Percentiles rank a stretch among this genome's conserved stretches.
Conservation (phyloP, 495 filamentous ascomycete species). For the Cryomyces antarcticus region DNA sequence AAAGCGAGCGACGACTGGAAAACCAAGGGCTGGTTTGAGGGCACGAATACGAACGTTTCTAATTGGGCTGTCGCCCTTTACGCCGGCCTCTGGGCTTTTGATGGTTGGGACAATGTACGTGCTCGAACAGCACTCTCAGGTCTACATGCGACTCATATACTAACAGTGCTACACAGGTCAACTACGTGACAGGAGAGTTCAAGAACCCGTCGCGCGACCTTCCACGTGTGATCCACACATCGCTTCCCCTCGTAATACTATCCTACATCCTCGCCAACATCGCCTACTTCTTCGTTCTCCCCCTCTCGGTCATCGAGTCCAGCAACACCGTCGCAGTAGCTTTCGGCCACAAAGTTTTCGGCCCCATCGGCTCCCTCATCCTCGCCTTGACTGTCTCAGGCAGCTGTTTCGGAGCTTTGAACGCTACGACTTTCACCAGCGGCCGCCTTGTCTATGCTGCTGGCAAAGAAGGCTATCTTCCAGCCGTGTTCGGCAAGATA, state of each 20-base stretch:
- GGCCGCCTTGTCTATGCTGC: slow-evolving; percentile 85
- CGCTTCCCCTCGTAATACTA: slow-evolving; percentile 83
- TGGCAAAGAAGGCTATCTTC: slow-evolving; percentile 88
- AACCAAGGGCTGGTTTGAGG: slow-evolving; percentile 68
- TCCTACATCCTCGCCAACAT: slow-evolving; percentile 82
- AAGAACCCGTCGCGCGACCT: slow-evolving; percentile 76
- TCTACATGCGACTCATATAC: background rate
- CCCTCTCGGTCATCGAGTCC: slow-evolving; percentile 53
- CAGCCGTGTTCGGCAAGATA: slow-evolving; percentile 60
- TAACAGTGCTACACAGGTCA: slow-evolving; percentile 36
- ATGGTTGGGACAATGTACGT: slow-evolving; percentile 95
- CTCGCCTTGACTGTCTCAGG: slow-evolving; percentile 78
- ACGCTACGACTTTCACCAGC: slow-evolving; percentile 85
- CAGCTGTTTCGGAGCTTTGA: slow-evolving; percentile 72
- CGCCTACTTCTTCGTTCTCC: slow-evolving; percentile 89
- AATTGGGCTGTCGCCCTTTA: slow-evolving; percentile 86
- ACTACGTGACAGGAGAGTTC: slow-evolving; percentile 94
- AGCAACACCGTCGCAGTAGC: slow-evolving; percentile 86
- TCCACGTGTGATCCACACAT: slow-evolving; percentile 87
- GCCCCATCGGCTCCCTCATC: slow-evolving; percentile 56
- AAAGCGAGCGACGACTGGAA: slow-evolving; percentile 75
- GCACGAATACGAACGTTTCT: slow-evolving; percentile 55
- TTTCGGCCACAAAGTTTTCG: slow-evolving; percentile 82
- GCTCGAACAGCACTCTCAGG: background rate
- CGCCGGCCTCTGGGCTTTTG: slow-evolving; percentile 91